phyloP scores from a whole-genome alignment of 441 rosid genomes.

The Gossypium gossypioides region DNA sequence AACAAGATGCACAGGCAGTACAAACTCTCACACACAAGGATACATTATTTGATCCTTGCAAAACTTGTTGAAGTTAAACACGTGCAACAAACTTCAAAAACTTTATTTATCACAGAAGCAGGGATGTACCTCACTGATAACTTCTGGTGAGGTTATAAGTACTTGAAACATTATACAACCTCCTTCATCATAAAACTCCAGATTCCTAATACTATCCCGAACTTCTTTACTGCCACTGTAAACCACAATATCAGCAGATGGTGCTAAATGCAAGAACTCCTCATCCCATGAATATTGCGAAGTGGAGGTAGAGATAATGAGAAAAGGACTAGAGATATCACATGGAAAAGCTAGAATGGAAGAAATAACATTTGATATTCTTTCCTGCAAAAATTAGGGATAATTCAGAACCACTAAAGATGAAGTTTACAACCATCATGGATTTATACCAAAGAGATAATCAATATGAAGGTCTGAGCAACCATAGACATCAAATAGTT shows the following conservation, averaged over 20 bases:
- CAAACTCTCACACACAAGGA: neutral
- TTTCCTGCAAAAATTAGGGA: conserved; percentile 34
- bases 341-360: conserved; percentile 30
- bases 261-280: conserved; percentile 32
- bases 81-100: neutral
- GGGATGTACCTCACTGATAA: conserved; percentile 38
- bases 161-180: conserved; percentile 40
- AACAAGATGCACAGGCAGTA: neutral
- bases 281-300: conserved; percentile 43
- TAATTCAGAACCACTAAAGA: neutral
- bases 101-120: conserved; percentile 6
- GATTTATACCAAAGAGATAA: neutral
- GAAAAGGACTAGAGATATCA: conserved; percentile 32
- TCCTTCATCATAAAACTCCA: conserved; percentile 35
- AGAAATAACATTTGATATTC: conserved; percentile 33
- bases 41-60: neutral
- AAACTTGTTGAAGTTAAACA: neutral
- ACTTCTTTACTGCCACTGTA: conserved; percentile 36
- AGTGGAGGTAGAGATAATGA: conserved; percentile 36
- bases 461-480: neutral
- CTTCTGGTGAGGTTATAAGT: conserved; percentile 41
- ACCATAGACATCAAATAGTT: conserved; percentile 4
- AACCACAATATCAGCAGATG: conserved; percentile 33
- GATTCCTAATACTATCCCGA: conserved; percentile 29
- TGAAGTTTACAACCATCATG: neutral